A percentile compares a stretch with the other conserved stretches of the same genome.
These are phyloP conservation scores for Dysphania ambrosioides DNA, from an alignment of 148 eudicot species.

Conservation along the genomic window DNA sequence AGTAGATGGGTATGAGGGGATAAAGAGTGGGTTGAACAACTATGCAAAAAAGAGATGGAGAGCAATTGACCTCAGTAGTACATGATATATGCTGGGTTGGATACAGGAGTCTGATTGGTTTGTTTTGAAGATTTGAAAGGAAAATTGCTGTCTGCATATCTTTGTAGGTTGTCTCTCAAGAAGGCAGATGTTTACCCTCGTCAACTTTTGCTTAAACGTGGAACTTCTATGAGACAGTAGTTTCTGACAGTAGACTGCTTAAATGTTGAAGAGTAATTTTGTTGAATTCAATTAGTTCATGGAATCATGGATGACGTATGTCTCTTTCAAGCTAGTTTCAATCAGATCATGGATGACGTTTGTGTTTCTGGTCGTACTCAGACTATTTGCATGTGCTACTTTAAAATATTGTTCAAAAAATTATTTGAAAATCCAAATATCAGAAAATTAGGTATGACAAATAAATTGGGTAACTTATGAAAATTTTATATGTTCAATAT, in stretches of 20 bases:
- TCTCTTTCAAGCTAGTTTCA: too few species aligned
- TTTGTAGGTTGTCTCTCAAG: slow-evolving; percentile 32
- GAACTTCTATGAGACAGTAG: neutral
- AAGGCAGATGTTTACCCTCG: slow-evolving; percentile 46
- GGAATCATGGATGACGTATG: neutral
- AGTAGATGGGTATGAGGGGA: slow-evolving; percentile 26
- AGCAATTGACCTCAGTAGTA: slow-evolving; percentile 36
- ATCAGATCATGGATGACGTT: neutral
- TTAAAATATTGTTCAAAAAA: too few species aligned
- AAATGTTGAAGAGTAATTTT: neutral
- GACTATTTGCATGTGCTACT: neutral
- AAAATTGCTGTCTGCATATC: slow-evolving; percentile 31
- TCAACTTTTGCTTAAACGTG: slow-evolving; percentile 23
- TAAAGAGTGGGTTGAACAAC: slow-evolving; percentile 30
- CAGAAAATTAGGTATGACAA: too few species aligned
- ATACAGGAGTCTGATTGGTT: slow-evolving; percentile 37
- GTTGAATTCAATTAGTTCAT: neutral
- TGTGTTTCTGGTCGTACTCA: too few species aligned
- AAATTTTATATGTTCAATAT: too few species aligned
- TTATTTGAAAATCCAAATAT: too few species aligned
- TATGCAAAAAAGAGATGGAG: slow-evolving; percentile 55
- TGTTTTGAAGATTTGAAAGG: slow-evolving; percentile 42
- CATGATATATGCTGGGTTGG: slow-evolving; percentile 41
- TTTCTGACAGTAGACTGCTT: too few species aligned
- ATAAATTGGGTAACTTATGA: too few species aligned